Evolutionary conservation across 495 filamentous ascomycete genomes (phyloP).

Genomic region (Niebla homalea): DNA sequence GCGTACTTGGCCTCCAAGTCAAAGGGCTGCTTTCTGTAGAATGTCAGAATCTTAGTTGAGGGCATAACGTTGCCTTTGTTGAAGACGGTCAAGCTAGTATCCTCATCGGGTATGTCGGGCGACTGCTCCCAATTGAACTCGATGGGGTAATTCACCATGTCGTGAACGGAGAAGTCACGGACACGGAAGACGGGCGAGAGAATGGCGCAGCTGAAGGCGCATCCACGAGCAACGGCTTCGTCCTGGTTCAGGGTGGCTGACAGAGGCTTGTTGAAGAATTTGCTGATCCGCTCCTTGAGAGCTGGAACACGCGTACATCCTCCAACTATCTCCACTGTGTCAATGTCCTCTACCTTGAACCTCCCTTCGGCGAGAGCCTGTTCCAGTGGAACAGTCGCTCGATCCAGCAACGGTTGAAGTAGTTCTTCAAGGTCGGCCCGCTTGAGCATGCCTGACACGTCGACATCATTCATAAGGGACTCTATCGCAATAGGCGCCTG

Average conservation of each 20-base stretch:
- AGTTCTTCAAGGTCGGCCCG: constrained; percentile 89
- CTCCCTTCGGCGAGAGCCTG: constrained; percentile 85
- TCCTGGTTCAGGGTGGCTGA: constrained; percentile 98
- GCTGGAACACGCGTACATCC: constrained; percentile 89
- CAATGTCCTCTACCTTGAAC: constrained; percentile 81
- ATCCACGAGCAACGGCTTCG: constrained; percentile 90
- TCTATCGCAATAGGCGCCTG: constrained; percentile 93
- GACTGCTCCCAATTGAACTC: constrained; percentile 99
- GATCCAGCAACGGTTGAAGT: constrained; percentile 69
- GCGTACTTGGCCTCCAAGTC: constrained; percentile 91
- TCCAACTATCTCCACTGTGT: constrained; percentile 85
- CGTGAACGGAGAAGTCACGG: constrained; percentile 92
- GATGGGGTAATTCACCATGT: constrained; percentile 96
- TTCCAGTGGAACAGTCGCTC: constrained; percentile 62
- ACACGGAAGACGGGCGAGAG: constrained; percentile 97
- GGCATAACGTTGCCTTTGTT: constrained; percentile 95
- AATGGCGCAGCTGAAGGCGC: constrained; percentile 96
- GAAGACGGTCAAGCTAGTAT: constrained; percentile 94
- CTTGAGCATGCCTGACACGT: constrained; percentile 80
- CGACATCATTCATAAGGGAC: constrained; percentile 95
- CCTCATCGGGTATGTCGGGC: constrained; percentile 94
- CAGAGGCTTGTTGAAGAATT: constrained; percentile 81
- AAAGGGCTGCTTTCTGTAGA: constrained; percentile 97
- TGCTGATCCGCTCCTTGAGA: constrained; percentile 77
- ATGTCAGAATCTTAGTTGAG: constrained; percentile 98